Percentiles rank a stretch among this genome's conserved stretches.
phyloP scores from a whole-genome alignment of 352 stramenopile genomes.

The Halophytophthora polymorphica region DNA sequence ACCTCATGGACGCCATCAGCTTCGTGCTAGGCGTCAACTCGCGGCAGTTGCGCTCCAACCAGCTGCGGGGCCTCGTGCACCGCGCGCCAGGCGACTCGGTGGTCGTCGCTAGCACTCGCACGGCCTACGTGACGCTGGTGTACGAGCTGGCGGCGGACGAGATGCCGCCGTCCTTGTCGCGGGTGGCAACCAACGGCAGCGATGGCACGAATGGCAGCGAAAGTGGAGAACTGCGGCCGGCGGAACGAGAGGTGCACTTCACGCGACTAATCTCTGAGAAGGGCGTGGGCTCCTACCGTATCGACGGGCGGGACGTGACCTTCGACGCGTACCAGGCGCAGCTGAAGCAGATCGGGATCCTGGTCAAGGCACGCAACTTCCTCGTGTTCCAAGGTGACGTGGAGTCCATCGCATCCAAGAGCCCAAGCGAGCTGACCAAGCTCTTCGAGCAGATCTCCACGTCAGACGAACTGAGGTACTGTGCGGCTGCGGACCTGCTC shows the following conservation, averaged over 20 bases:
- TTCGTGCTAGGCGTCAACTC: constrained; percentile 98
- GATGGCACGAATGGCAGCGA: not conserved
- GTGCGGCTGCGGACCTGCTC: not conserved
- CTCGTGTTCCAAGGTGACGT: constrained; percentile 99
- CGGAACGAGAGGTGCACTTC: constrained; percentile 85
- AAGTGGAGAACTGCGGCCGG: not conserved
- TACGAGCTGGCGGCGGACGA: constrained; percentile 86
- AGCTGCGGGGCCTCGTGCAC: constrained; percentile 98
- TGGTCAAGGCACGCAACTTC: constrained; percentile 99
- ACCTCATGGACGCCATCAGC: constrained; percentile 96
- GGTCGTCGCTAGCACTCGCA: constrained; percentile 24
- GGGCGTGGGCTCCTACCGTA: constrained; percentile 82
- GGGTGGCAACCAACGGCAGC: not conserved
- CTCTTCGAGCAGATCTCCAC: constrained; percentile 97
- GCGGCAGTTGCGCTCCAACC: constrained; percentile 92
- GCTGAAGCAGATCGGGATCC: constrained; percentile 95
- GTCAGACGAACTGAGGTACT: constrained; percentile 81
- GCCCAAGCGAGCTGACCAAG: constrained; percentile 94
- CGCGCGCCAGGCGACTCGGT: constrained; percentile 49
- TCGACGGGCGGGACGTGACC: constrained; percentile 76
- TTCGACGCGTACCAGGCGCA: constrained; percentile 93
- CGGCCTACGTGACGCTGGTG: constrained; percentile 92
- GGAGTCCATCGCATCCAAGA: constrained; percentile 96
- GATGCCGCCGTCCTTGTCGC: constrained; percentile 35
- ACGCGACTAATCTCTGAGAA: constrained; percentile 91